Conservation (phyloP, 768 basidiomycete species). For the Gymnopilus dilepis region DNA sequence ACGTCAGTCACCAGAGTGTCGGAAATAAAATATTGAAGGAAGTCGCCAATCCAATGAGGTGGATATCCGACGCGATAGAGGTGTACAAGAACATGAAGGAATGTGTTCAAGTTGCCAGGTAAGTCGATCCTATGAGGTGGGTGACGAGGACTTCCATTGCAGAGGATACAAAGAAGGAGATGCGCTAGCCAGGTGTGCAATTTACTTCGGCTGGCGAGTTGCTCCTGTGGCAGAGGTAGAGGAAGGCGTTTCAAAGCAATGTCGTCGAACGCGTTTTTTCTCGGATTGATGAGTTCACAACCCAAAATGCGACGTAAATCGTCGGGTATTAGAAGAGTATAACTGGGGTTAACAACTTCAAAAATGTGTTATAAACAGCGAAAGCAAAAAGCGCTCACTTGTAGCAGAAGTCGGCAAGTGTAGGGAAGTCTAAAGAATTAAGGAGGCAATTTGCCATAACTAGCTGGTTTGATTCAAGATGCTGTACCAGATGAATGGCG, state of each 20-base stretch:
- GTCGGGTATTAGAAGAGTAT: neutral
- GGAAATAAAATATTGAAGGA: constrained; percentile 21
- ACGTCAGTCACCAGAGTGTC: constrained; percentile 20
- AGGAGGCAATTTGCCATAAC: constrained; percentile 16
- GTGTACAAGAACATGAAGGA: constrained; percentile 22
- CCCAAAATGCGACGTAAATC: constrained; percentile 12
- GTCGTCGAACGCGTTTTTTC: constrained; percentile 9
- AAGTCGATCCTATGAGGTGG: constrained; percentile 21
- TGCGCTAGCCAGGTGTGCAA: constrained; percentile 20
- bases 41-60: constrained; percentile 27
- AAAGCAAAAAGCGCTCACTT: constrained; percentile 2
- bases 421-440: constrained; percentile 6
- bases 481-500: constrained; percentile 13
- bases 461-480: constrained; percentile 13
- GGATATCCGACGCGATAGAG: constrained; percentile 23
- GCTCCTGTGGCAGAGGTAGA: constrained; percentile 13
- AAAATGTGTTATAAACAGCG: neutral
- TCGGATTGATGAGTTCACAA: constrained; percentile 13
- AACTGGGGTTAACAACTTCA: neutral
- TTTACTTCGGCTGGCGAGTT: constrained; percentile 24
- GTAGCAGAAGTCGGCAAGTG: constrained; percentile 11
- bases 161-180: constrained; percentile 23
- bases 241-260: constrained; percentile 12
- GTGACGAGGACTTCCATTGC: constrained; percentile 8
- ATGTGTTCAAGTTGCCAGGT: constrained; percentile 22